Evolutionary conservation across 2,329 filamentous ascomycete species (phyloP).

Genomic region (Penicillium sp.): DNA sequence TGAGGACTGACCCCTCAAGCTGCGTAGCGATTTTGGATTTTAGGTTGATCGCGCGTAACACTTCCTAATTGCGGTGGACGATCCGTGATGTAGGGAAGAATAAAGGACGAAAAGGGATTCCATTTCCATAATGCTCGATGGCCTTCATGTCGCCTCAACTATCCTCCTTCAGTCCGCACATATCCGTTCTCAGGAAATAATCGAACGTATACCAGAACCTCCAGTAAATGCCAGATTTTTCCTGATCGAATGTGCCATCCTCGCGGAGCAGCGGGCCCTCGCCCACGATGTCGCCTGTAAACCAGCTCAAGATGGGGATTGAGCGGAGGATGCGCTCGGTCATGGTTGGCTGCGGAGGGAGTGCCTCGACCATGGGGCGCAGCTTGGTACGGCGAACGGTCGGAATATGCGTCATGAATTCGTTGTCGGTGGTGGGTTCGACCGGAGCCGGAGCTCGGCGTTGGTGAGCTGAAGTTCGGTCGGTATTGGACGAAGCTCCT

Average conservation of each 20-base stretch:
- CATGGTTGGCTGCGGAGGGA: conserved; percentile 66
- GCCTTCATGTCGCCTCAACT: conserved; percentile 27
- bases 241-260: conserved; percentile 64
- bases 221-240: conserved; percentile 61
- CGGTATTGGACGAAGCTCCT: conserved; percentile 16
- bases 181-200: conserved; percentile 56
- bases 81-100: neutral
- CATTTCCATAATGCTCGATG: neutral
- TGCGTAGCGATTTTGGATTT: neutral
- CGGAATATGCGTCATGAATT: conserved; percentile 59
- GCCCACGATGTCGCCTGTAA: conserved; percentile 56
- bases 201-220: conserved; percentile 59
- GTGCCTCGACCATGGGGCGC: conserved; percentile 66
- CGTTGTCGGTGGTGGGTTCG: conserved; percentile 40
- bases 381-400: conserved; percentile 64
- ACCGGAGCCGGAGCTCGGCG: conserved; percentile 23
- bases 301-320: conserved; percentile 70
- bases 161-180: conserved; percentile 59
- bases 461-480: conserved; percentile 26
- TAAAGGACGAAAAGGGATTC: neutral
- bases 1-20: neutral
- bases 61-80: neutral
- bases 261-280: conserved; percentile 47
- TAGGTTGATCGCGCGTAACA: neutral
- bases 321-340: conserved; percentile 62